Evolutionary conservation across 1,284 basidiomycete species (phyloP).

Genomic region (Ustilago esculenta): DNA sequence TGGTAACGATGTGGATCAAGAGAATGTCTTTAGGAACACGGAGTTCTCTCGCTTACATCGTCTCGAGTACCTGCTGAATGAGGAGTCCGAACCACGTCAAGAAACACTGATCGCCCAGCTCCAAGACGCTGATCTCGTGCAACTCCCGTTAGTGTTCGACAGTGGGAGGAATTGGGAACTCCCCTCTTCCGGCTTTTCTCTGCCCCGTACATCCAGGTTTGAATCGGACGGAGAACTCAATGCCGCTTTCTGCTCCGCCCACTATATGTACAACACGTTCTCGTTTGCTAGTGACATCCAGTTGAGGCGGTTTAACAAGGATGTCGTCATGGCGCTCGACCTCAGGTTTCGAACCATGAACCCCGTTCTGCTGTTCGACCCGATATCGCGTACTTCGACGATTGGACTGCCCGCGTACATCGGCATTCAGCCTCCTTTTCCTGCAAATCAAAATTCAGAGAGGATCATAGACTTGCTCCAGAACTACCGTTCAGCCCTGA

Average conservation of each 20-base stretch:
- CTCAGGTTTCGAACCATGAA: neutral
- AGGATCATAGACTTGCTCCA: neutral
- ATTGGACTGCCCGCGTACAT: constrained; percentile 22
- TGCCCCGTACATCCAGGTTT: neutral
- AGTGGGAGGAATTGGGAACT: constrained; percentile 4
- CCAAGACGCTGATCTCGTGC: neutral
- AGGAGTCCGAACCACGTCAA: constrained; percentile 1
- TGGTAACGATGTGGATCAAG: neutral
- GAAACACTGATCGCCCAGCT: constrained; percentile 2
- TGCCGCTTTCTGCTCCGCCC: neutral
- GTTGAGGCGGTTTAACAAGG: constrained; percentile 10
- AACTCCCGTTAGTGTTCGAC: constrained; percentile 13
- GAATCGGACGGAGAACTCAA: neutral
- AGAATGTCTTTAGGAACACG: too few relatives aligned
- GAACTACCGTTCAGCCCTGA: neutral
- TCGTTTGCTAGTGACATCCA: constrained; percentile 2
- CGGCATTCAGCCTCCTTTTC: constrained; percentile 17
- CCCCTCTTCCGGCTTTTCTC: neutral
- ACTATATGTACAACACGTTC: constrained; percentile 32
- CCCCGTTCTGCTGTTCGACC: constrained; percentile 12
- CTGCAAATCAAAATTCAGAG: neutral
- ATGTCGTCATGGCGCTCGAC: constrained; percentile 2
- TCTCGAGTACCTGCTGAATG: constrained; percentile 6
- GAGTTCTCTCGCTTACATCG: neutral
- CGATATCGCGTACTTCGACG: constrained; percentile 3